A percentile compares a stretch with the other conserved stretches of the same genome.
Conservation (phyloP, 352 stramenopile genomes). For the Globisporangium uncinulatum region DNA sequence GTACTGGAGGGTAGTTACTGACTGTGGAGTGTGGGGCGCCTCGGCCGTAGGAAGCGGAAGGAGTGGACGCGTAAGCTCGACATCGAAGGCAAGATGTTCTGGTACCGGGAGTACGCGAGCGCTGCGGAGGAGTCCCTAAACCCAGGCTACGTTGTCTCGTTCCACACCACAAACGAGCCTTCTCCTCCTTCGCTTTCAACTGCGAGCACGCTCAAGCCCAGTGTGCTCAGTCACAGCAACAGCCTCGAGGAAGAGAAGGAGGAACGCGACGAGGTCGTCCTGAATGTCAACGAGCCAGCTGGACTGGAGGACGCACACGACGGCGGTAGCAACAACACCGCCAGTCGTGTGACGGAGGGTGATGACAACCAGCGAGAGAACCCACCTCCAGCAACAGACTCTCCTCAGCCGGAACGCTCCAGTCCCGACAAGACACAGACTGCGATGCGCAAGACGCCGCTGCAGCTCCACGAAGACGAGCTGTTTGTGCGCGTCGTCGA, state of each 20-base stretch:
- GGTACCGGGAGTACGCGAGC: constrained; percentile 26
- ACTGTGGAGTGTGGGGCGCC: too few species aligned
- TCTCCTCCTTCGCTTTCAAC: not conserved
- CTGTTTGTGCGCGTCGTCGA: constrained; percentile 32
- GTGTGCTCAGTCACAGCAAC: not conserved
- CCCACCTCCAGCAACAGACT: not conserved
- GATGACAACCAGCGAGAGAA: not conserved
- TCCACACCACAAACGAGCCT: not conserved
- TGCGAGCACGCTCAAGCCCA: not conserved
- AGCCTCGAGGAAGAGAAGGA: constrained; percentile 5
- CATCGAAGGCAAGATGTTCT: constrained; percentile 48
- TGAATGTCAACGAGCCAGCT: not conserved
- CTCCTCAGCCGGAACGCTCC: not conserved
- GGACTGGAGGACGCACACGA: not conserved
- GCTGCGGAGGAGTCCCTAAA: not conserved
- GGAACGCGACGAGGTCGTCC: not conserved
- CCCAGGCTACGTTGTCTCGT: constrained; percentile 6
- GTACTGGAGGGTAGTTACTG: too few species aligned
- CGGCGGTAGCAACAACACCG: not conserved
- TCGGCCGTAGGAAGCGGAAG: constrained; percentile 21
- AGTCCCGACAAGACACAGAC: constrained; percentile 21
- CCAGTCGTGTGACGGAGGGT: not conserved
- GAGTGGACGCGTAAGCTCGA: constrained; percentile 56
- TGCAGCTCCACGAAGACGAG: constrained; percentile 21
- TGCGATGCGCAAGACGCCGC: constrained; percentile 23